Percentiles rank a stretch among this genome's conserved stretches.
Evolutionary conservation across 345 rosid genomes (phyloP).

Genomic region (Eucalyptus regnans): DNA sequence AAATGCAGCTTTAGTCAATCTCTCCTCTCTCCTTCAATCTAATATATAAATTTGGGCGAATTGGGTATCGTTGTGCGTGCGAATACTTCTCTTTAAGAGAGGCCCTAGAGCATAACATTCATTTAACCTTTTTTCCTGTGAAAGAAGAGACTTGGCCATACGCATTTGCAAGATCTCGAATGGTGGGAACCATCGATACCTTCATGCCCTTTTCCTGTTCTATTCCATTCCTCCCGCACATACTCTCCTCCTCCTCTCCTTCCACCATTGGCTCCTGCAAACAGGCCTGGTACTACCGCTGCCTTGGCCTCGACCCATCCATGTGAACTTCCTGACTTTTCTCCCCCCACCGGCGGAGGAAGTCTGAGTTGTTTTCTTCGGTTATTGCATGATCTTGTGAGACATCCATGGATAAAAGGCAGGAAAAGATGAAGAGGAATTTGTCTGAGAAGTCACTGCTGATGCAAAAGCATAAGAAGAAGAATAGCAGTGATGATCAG

Average conservation of each 20-base stretch:
- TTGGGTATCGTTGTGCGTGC: not conserved
- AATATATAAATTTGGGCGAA: not conserved
- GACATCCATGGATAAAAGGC: not conserved
- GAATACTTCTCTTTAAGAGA: not conserved
- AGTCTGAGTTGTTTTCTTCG: not conserved
- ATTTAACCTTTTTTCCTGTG: not conserved
- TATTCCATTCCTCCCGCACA: not conserved
- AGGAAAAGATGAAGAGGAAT: not conserved
- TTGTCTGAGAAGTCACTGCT: constrained; percentile 3
- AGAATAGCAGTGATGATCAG: not conserved
- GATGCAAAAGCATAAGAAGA: constrained; percentile 3
- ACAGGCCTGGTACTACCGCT: constrained; percentile 33
- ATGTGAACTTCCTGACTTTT: not conserved
- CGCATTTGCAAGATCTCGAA: not conserved
- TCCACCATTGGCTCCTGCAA: constrained; percentile 24
- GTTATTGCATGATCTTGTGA: not conserved
- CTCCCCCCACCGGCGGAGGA: not conserved
- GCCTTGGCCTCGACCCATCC: constrained; percentile 41
- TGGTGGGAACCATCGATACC: not conserved
- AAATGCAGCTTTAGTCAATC: not conserved
- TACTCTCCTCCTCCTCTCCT: not conserved
- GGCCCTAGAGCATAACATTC: not conserved
- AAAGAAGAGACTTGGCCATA: not conserved
- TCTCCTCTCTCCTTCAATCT: not conserved
- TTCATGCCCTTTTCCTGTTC: not conserved